These are phyloP conservation scores for Lactarius pseudohatsudake DNA, from an alignment of 768 basidiomycete genomes.

Conservation along the genomic window DNA sequence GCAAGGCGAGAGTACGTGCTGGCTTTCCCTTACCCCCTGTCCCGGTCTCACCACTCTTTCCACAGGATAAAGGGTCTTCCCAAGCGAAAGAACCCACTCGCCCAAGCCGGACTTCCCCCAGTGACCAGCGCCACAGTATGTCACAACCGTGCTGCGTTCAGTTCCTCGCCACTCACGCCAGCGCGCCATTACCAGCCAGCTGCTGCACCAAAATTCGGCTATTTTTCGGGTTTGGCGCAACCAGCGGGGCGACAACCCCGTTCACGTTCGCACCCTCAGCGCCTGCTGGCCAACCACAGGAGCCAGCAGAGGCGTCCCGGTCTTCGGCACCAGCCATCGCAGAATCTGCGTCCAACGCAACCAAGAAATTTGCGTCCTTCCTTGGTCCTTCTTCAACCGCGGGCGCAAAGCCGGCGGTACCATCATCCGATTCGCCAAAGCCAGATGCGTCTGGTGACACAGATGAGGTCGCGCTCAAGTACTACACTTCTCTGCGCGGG, in stretches of 20 bases:
- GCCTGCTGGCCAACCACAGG: conserved; percentile 31
- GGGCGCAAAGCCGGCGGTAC: conserved; percentile 16
- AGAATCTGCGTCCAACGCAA: conserved; percentile 29
- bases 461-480: conserved; percentile 44
- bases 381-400: conserved; percentile 24
- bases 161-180: conserved; percentile 21
- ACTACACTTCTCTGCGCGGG: conserved; percentile 70
- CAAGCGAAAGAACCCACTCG: conserved; percentile 41
- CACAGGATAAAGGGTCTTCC: conserved; percentile 66
- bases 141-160: conserved; percentile 25
- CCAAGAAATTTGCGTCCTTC: conserved; percentile 29
- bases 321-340: conserved; percentile 24
- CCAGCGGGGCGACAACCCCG: conserved; percentile 34
- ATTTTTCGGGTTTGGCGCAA: conserved; percentile 51
- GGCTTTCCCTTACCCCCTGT: not conserved
- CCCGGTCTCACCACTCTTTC: not conserved
- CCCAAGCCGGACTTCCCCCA: conserved; percentile 29
- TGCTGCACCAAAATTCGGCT: conserved; percentile 47
- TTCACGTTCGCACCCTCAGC: conserved; percentile 44
- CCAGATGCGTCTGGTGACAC: conserved; percentile 22
- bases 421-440: conserved; percentile 20
- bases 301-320: conserved; percentile 31
- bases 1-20: conserved; percentile 55
- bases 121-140: conserved; percentile 34
- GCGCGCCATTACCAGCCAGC: conserved; percentile 1